Evolutionary conservation across 768 basidiomycete species (phyloP).

Genomic region (Suillus decipiens): DNA sequence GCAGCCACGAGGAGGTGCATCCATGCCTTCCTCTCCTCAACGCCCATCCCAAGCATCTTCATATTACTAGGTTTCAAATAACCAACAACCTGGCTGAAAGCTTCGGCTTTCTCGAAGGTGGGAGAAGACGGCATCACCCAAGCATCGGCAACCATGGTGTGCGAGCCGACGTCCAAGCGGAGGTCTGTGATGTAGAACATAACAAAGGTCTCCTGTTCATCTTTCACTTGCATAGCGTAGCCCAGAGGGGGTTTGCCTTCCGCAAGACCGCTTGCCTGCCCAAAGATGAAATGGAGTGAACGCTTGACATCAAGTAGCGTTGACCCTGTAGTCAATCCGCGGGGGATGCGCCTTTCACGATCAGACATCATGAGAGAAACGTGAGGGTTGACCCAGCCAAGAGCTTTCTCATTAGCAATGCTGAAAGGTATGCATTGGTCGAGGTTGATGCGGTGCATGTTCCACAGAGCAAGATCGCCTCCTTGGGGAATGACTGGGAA

Average conservation of each 20-base stretch:
- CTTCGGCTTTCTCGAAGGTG: neutral
- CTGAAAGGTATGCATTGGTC: constrained; percentile 36
- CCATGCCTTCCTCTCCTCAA: constrained; percentile 47
- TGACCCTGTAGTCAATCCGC: constrained; percentile 10
- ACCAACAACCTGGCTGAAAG: neutral
- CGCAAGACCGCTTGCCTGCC: constrained; percentile 26
- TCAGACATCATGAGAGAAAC: constrained; percentile 33
- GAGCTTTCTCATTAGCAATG: constrained; percentile 14
- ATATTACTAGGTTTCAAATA: neutral
- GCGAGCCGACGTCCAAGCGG: constrained; percentile 47
- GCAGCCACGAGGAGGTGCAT: constrained; percentile 50
- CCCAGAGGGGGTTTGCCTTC: constrained; percentile 19
- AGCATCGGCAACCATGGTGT: constrained; percentile 53
- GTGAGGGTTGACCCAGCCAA: constrained; percentile 37
- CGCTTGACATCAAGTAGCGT: constrained; percentile 36
- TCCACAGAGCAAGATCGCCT: constrained; percentile 29
- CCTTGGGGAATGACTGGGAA: constrained; percentile 30
- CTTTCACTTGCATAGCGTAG: constrained; percentile 18
- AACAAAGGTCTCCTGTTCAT: constrained; percentile 30
- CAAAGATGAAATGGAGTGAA: constrained; percentile 31
- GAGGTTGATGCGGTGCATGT: constrained; percentile 42
- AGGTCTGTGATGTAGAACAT: constrained; percentile 49
- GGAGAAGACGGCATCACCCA: constrained; percentile 43
- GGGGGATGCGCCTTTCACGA: constrained; percentile 28
- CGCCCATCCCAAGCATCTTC: constrained; percentile 21